Evolutionary conservation across 495 filamentous ascomycete species (phyloP).

Genomic region (Podospora fimiseda): DNA sequence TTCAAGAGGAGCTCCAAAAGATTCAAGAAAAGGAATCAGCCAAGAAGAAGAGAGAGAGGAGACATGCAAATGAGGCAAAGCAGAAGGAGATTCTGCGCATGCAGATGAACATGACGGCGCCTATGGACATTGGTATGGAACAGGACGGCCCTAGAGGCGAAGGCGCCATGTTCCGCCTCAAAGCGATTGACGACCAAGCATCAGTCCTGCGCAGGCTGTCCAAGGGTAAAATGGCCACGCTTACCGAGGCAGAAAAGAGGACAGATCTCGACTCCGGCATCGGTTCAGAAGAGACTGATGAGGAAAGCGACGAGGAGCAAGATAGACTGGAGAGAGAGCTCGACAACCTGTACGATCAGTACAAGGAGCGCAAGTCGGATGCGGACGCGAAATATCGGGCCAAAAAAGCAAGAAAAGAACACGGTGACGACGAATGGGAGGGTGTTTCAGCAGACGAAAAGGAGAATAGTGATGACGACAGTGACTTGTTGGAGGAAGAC

Average conservation of each 20-base stretch:
- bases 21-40: constrained; percentile 69
- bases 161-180: constrained; percentile 77
- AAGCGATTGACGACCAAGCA: constrained; percentile 66
- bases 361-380: constrained; percentile 71
- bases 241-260: constrained; percentile 47
- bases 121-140: constrained; percentile 93
- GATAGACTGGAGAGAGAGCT: constrained; percentile 77
- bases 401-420: constrained; percentile 78
- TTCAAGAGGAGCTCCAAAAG: constrained; percentile 78
- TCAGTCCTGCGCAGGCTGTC: constrained; percentile 58
- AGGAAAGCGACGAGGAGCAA: constrained; percentile 68
- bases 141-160: constrained; percentile 71
- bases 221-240: constrained; percentile 67
- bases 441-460: constrained; percentile 72
- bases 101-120: constrained; percentile 94
- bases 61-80: constrained; percentile 83
- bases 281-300: constrained; percentile 49
- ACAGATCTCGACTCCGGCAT: constrained; percentile 57
- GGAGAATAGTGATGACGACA: constrained; percentile 47
- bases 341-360: constrained; percentile 78
- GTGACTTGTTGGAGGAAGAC: constrained; percentile 46
- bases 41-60: constrained; percentile 70
- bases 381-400: constrained; percentile 79
- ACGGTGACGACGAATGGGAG: constrained; percentile 83
- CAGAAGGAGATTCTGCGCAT: constrained; percentile 84